A percentile compares a stretch with the other conserved stretches of the same genome.
These are phyloP conservation scores for Wickerhamiella azyma DNA, from an alignment of 805 yeast species.

Conservation along the genomic window DNA sequence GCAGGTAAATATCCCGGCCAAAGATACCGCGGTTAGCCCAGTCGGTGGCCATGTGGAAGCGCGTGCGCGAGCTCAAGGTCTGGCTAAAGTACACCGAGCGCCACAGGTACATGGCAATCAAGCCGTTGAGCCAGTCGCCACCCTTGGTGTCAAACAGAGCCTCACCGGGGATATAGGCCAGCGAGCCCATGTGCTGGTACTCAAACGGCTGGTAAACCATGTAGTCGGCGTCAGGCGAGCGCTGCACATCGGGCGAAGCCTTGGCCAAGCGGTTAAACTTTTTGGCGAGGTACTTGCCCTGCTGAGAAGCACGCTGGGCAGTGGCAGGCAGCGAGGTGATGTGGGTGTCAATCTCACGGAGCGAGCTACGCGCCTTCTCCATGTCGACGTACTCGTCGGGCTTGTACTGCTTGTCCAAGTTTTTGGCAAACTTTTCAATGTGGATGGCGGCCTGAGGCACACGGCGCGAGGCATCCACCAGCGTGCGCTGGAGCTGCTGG, in stretches of 20 bases:
- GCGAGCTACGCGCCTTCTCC: constrained; percentile 36
- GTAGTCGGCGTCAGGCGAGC: constrained; percentile 35
- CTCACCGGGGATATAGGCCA: constrained; percentile 57
- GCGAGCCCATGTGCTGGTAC: constrained; percentile 50
- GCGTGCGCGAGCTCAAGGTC: constrained; percentile 48
- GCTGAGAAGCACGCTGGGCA: constrained; percentile 62
- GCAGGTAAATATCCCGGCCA: constrained; percentile 25
- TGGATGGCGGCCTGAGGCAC: constrained; percentile 19
- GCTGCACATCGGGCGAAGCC: constrained; percentile 30
- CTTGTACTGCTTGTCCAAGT: constrained; percentile 14
- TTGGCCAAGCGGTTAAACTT: constrained; percentile 40
- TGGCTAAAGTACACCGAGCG: constrained; percentile 58
- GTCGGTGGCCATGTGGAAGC: constrained; percentile 51
- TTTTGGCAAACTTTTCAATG: constrained; percentile 15
- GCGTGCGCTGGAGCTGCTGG: constrained; percentile 11
- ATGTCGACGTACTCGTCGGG: constrained; percentile 29
- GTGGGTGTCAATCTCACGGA: constrained; percentile 45
- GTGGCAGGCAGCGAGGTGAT: constrained; percentile 61
- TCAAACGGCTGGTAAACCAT: constrained; percentile 43
- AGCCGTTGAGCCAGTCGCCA: constrained; percentile 48
- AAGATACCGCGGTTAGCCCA: constrained; percentile 44
- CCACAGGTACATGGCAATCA: constrained; percentile 62
- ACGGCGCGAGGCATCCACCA: constrained; percentile 12
- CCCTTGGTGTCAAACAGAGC: constrained; percentile 60
- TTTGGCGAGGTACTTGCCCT: constrained; percentile 51